Base-by-base conservation (phyloP, 768 basidiomycete species). In the Trichaptum fuscoviolaceum region DNA sequence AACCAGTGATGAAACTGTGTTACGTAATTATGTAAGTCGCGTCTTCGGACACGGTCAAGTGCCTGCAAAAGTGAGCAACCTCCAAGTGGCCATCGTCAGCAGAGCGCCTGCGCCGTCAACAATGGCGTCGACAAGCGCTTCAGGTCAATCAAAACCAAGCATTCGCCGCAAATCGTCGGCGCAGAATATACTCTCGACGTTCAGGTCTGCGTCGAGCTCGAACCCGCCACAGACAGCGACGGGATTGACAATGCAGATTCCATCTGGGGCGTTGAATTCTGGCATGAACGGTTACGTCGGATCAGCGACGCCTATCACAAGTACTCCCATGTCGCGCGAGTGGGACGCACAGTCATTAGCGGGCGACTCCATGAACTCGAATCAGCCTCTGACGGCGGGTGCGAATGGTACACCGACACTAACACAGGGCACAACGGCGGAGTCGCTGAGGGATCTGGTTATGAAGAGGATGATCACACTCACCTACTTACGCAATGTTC, bases 131-230 rank as follows among this genome's bases (percentile, higher is more conserved):
- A 66, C 63, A 17, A 26, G 76, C 66, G 64, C 57, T 59, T 36
- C 61, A 42, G 64, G 60, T 5, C 20, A 68, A 27, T 30, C 75
- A 0, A 85, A 87, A 64, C 90, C 91, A 30, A 70, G 79, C 7
- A 89, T 95, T 84, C 88, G 92, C 70, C 86, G 92, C 70, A 95
- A 94, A 79, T 91, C 91, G 23, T 92, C 91, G 12, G 92, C 89
- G 12, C 92, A 90, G 79, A 92, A 93, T 76, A 82, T 94, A 61
- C 83, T 95, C 35, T 85, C 87, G 8, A 87, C 88, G 58, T 92
- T 92, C 84, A 93, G 87, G 70, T 62, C 69, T 30, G 24, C 36
- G 35, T n/a, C 63, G 61, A 4, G 30, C 61, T 34, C 70, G 30
- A 67, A 42, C 58, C 36, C 35, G 59, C 35, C 61, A 20, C 58